These are phyloP conservation scores for Termitomyces sp. DNA, from an alignment of 768 basidiomycete species.

Conservation along the genomic window DNA sequence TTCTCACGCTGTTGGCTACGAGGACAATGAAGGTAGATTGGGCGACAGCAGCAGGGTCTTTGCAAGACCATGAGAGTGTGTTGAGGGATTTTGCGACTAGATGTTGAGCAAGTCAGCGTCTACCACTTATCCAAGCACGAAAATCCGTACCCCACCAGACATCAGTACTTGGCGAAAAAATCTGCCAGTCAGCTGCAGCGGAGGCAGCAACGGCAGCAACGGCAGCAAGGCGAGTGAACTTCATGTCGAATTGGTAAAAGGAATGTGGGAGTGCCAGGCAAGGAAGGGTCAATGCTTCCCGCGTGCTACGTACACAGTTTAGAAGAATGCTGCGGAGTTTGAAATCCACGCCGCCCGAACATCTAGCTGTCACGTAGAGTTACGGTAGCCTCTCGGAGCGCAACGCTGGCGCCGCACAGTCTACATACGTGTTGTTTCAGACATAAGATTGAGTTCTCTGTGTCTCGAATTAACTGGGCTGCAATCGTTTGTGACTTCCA, in stretches of 20 bases:
- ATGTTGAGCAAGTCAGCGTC: not conserved
- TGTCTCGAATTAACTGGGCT: not conserved
- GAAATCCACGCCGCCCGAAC: not conserved
- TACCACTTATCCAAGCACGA: not conserved
- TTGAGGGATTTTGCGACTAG: slow-evolving; percentile 56
- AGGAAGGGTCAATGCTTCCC: not conserved
- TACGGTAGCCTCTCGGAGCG: no score
- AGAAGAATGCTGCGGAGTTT: slow-evolving; percentile 4
- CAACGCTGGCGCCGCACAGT: not conserved
- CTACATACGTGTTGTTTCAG: not conserved
- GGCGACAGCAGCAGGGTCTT: slow-evolving; percentile 22
- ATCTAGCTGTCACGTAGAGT: no score
- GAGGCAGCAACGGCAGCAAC: slow-evolving; percentile 33
- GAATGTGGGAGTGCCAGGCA: slow-evolving; percentile 10
- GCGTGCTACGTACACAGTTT: not conserved
- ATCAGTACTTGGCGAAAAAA: slow-evolving; percentile 40
- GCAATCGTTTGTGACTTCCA: not conserved
- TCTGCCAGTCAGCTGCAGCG: slow-evolving; percentile 35
- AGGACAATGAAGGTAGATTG: slow-evolving; percentile 43
- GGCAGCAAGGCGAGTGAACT: slow-evolving; percentile 23
- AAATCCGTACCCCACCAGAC: slow-evolving; percentile 58
- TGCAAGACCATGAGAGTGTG: slow-evolving; percentile 56
- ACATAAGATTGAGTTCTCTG: not conserved
- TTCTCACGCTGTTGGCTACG: slow-evolving; percentile 36
- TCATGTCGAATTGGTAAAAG: slow-evolving; percentile 6